Percentiles rank a stretch among this genome's conserved stretches.
Evolutionary conservation across 1,284 basidiomycete species (phyloP).

Genomic region (Schizopora paradoxa): DNA sequence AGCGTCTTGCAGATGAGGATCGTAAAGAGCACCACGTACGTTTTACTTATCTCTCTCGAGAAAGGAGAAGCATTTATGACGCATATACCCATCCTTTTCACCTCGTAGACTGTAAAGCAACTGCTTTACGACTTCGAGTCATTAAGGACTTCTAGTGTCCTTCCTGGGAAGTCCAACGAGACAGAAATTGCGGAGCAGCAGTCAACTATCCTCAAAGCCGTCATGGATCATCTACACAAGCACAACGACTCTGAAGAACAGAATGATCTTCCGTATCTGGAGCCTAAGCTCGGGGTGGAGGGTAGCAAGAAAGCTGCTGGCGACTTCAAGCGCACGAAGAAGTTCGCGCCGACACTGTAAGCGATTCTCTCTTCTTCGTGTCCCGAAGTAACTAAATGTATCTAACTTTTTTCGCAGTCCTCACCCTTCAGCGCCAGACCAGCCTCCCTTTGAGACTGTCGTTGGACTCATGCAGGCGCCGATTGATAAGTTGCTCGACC

Average conservation of each 20-base stretch:
- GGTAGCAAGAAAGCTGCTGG: conserved; percentile 39
- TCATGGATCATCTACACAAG: conserved; percentile 43
- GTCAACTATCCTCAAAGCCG: conserved; percentile 34
- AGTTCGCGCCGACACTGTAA: conserved; percentile 56
- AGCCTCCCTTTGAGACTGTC: conserved; percentile 59
- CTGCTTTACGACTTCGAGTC: conserved; percentile 43
- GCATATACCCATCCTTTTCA: not conserved
- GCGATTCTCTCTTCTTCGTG: conserved; percentile 14
- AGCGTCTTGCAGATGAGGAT: conserved; percentile 51
- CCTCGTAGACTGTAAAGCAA: conserved; percentile 41
- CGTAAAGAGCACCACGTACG: conserved; percentile 54
- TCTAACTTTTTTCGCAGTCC: conserved; percentile 28
- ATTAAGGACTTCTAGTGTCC: no score
- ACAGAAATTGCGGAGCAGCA: conserved; percentile 39
- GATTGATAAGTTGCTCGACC: conserved; percentile 56
- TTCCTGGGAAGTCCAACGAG: no score
- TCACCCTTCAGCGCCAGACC: conserved; percentile 48
- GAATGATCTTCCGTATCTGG: conserved; percentile 50
- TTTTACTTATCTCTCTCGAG: conserved; percentile 1
- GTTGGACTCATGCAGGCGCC: conserved; percentile 51
- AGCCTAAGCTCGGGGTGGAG: conserved; percentile 39
- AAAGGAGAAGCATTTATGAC: no score
- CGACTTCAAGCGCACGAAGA: conserved; percentile 54
- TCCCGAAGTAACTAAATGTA: conserved; percentile 5
- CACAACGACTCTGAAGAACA: conserved; percentile 56